Base-by-base conservation (phyloP, 2,329 filamentous ascomycete genomes). In the Drechslera avenae region DNA sequence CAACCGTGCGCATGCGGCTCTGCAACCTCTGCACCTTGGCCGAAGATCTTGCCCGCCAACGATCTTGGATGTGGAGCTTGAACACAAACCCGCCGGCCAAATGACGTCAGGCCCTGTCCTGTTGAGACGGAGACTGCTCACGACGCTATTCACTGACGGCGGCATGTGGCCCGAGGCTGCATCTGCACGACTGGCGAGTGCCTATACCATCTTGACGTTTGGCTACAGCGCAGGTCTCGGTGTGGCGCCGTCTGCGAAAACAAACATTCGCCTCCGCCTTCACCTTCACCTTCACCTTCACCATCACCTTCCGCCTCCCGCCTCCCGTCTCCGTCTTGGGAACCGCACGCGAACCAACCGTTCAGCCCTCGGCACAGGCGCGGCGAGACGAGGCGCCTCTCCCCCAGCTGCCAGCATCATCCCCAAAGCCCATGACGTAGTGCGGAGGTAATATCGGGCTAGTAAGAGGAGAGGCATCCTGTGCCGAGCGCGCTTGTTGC, bases 21-120 rank as follows among this genome's bases (percentile, higher is more conserved):
- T 64, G 60, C 63, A 64, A 52, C 60, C 59, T 66, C 55, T 66
- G 57, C 55, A 50, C 16, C 60, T 64, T 66, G 61, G 59, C 43
- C 56, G 63, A 56, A 43, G 62, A 66, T 66, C 63, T 65, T 65
- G 45, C 52, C 61, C 55, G 44, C 45, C 44, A 50, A 39, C 39
- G 54, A 52, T 50, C 39, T 31, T 23, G 14, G n/a, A 5, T 50
- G 62, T 59, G 60, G 57, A 50, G 30, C 49, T 37, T 42, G 46
- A 57, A 49, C 52, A 37, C 51, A 46, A 54, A 16, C 56, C 46
- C 42, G 50, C 52, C 52, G 50, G 54, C 45, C 44, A 40, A 19
- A 40, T 60, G 63, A 64, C 62, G 61, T 66, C 56, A 59, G 45
- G 34, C 30, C 49, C 49, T 42, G 43, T 33, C 34, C 51, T 63